These are phyloP conservation scores for Aspergillus nomiae DNA, from an alignment of 2,329 filamentous ascomycete genomes.

Conservation along the genomic window DNA sequence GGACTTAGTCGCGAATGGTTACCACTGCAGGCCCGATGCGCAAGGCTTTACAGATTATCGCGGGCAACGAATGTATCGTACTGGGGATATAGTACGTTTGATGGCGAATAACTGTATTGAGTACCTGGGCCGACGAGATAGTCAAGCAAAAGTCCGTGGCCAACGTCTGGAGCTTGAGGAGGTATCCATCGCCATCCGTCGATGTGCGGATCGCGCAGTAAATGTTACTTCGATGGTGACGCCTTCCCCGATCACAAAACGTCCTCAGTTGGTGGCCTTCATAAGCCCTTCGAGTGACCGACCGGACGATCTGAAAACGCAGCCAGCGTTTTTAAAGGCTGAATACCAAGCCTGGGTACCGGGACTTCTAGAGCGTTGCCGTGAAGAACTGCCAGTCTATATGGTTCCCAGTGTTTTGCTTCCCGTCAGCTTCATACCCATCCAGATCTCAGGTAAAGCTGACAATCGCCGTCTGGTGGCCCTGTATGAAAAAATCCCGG, in stretches of 20 bases:
- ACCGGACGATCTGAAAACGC: not conserved
- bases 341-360: constrained; percentile 15
- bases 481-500: constrained; percentile 14
- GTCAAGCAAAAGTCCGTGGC: constrained; percentile 13
- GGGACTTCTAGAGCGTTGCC: constrained; percentile 8
- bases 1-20: constrained; percentile 6
- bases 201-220: constrained; percentile 10
- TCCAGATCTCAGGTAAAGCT: constrained; percentile 17
- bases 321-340: not conserved
- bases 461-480: constrained; percentile 13
- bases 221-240: constrained; percentile 19
- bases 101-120: constrained; percentile 17
- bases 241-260: constrained; percentile 16
- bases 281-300: constrained; percentile 9
- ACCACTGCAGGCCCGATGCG: constrained; percentile 4
- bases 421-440: constrained; percentile 8
- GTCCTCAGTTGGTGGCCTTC: constrained; percentile 15
- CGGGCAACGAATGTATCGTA: constrained; percentile 13
- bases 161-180: constrained; percentile 15
- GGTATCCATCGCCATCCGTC: constrained; percentile 12
- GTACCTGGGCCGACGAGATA: constrained; percentile 12
- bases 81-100: constrained; percentile 15
- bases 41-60: constrained; percentile 9
- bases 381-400: constrained; percentile 13
- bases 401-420: constrained; percentile 14